Conservation (phyloP, 768 basidiomycete species). For the Naganishia vaughanmartiniae region DNA sequence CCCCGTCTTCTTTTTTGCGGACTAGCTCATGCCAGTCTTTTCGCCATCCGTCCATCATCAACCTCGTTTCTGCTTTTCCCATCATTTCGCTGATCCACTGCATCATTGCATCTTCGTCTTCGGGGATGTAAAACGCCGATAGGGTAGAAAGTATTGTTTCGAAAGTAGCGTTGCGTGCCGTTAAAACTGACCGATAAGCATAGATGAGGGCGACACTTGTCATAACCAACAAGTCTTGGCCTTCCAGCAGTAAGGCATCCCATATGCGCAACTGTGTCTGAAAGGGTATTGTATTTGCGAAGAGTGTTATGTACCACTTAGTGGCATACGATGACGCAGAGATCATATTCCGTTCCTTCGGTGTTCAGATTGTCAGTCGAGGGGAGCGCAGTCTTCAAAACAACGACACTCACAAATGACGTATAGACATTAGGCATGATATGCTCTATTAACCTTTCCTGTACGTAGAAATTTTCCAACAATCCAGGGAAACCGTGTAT, state of each 20-base stretch:
- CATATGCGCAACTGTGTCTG: conserved; percentile 90
- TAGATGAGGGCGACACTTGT: conserved; percentile 85
- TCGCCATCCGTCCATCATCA: conserved; percentile 72
- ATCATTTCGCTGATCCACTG: conserved; percentile 71
- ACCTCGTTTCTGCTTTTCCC: conserved; percentile 65
- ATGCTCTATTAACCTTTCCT: conserved; percentile 79
- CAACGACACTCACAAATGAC: conserved; percentile 61
- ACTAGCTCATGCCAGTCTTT: conserved; percentile 68
- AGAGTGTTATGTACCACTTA: conserved; percentile 99
- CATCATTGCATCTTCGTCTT: conserved; percentile 78
- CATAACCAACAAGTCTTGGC: conserved; percentile 80
- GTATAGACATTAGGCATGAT: conserved; percentile 86
- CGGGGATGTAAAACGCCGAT: conserved; percentile 91
- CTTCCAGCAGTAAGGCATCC: conserved; percentile 90
- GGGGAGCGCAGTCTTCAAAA: neutral
- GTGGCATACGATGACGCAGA: conserved; percentile 93
- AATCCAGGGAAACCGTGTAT: conserved; percentile 92
- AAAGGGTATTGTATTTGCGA: conserved; percentile 91
- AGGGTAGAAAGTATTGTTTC: conserved; percentile 87
- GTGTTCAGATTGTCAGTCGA: neutral
- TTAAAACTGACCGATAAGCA: conserved; percentile 75
- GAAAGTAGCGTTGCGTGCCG: conserved; percentile 72
- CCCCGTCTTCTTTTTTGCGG: conserved; percentile 46
- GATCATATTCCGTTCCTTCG: conserved; percentile 73
- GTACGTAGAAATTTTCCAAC: conserved; percentile 91